Percentiles rank a stretch among this genome's conserved stretches.
Conservation (phyloP, 2,329 filamentous ascomycete species). For the Stromatinia cepivora region DNA sequence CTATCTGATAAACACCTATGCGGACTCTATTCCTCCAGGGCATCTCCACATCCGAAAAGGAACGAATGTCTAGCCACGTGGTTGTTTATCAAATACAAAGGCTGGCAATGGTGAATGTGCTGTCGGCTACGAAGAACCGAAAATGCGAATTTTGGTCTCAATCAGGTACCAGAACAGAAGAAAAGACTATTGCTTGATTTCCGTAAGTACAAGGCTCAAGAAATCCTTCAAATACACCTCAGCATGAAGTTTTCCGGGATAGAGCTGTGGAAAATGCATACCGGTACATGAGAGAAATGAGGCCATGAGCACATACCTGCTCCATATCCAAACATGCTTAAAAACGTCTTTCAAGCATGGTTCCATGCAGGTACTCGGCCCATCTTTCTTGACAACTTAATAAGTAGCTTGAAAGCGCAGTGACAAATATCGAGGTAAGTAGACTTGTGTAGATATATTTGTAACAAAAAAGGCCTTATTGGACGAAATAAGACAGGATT, state of each 20-base stretch:
- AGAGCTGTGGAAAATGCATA: no score
- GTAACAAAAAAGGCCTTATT: background rate
- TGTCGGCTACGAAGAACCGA: fast-evolving
- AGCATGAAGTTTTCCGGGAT: no score
- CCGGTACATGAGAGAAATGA: no score
- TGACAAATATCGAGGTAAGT: background rate
- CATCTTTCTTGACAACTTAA: background rate
- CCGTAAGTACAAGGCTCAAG: background rate
- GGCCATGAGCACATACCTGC: no score
- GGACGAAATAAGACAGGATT: background rate
- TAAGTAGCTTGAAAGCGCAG: background rate
- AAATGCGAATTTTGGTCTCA: background rate
- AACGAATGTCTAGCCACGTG: background rate
- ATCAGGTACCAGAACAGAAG: background rate
- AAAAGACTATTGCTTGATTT: background rate
- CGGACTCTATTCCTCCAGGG: background rate
- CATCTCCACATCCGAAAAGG: background rate
- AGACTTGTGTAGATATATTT: background rate
- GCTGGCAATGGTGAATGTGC: background rate
- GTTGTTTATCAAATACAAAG: no score
- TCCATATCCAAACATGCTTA: background rate
- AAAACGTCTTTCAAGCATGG: background rate
- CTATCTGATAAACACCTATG: no score
- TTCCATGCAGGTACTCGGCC: background rate
- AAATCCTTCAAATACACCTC: background rate